Evolutionary conservation across 2,329 filamentous ascomycete species (phyloP), one percentile per base, ranked within the genome.

Genomic region (Knufia petricola): DNA sequence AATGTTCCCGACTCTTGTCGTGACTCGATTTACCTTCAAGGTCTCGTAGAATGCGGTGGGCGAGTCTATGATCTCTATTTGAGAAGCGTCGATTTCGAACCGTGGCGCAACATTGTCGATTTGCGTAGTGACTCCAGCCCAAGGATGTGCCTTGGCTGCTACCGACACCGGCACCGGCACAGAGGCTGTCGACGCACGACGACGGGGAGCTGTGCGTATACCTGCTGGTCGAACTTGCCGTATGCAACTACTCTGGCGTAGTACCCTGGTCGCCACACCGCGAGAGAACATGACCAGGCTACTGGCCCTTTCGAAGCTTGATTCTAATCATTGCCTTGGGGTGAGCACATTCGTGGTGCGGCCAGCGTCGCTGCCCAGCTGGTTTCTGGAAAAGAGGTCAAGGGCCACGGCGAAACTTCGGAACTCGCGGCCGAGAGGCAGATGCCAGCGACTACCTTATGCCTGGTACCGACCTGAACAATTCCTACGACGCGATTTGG

Each of bases 31-130:
- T 49, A 88, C 87, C 80, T 95, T 95, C 51, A 98, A 71, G 6
- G 84, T 87, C 58, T 85, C 81, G 66, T 95, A 98, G 64, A 98
- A 98, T 46, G 90, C 85, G n/a, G 78, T 68, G 0, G 92, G 92
- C 2, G 84, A 84, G 58, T 81, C 77, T 10, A 98, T 67, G 17
- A 98, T 83, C 9, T 77, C 74, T 43, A 98, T 84, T 50, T 90
- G 80, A 3, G 86, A 85, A 1, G 87, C 86, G 21, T 81, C 72
- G 21, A 98, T 74, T 62, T 89, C 85, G 59, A 98, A 95, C 38
- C 85, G 83, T n/a, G 92, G 92, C 2, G 89, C 85, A 55, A 96
- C 79, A 58, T 77, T 84, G 65, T 98, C 92, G 52, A 98, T 71
- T 65, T 98, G 89, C 37, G 73, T 71, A 10, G 78, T 82, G 48